Conservation (phyloP, 2,329 filamentous ascomycete genomes). For the Penicillium sp. region DNA sequence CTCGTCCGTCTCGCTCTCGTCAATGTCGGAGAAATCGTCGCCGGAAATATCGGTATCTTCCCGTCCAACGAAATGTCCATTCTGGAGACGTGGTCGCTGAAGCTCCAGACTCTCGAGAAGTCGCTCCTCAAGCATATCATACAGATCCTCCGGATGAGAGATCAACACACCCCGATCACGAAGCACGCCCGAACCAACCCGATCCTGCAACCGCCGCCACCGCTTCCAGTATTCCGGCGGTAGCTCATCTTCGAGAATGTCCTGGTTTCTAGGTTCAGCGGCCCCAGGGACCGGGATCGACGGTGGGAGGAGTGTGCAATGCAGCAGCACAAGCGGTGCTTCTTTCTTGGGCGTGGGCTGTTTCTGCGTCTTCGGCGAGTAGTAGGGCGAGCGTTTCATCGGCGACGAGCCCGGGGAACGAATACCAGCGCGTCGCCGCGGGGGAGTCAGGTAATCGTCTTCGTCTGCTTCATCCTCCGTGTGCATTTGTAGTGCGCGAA, state of each 20-base stretch:
- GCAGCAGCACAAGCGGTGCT: constrained; percentile 61
- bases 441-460: constrained; percentile 41
- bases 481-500: constrained; percentile 47
- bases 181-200: constrained; percentile 54
- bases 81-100: constrained; percentile 55
- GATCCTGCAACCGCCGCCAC: constrained; percentile 57
- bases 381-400: constrained; percentile 36
- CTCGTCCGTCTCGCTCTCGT: constrained; percentile 38
- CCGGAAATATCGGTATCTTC: constrained; percentile 31
- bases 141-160: constrained; percentile 63
- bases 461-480: constrained; percentile 44
- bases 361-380: constrained; percentile 31
- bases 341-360: constrained; percentile 45
- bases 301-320: constrained; percentile 60
- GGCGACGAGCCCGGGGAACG: constrained; percentile 36
- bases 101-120: constrained; percentile 62
- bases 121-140: constrained; percentile 63
- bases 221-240: constrained; percentile 47
- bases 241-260: constrained; percentile 52
- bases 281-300: constrained; percentile 50
- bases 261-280: constrained; percentile 34
- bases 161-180: constrained; percentile 61
- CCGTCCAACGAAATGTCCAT: constrained; percentile 57
- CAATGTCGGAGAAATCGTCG: constrained; percentile 29
- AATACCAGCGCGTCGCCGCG: constrained; percentile 32